Conservation (phyloP, 225 moss, liverwort and hornwort genomes). For the Physcomitrellopsis africana region DNA sequence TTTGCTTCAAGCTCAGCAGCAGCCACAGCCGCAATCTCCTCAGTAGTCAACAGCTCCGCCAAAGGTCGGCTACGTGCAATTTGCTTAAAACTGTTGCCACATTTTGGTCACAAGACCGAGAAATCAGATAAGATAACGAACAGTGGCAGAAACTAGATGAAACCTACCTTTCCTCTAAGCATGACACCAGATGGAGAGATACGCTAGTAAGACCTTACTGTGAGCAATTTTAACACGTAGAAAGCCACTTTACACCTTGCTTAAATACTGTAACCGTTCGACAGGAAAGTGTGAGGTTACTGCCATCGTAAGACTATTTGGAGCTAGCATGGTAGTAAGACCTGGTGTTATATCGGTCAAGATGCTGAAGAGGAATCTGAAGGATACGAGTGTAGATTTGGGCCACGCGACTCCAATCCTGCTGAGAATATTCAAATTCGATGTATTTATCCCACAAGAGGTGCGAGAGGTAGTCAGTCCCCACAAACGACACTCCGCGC, state of each 20-base stretch:
- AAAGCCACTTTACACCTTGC: background rate
- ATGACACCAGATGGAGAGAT: no score
- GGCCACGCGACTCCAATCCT: conserved; percentile 93
- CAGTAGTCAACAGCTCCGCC: conserved; percentile 71
- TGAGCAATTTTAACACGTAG: background rate
- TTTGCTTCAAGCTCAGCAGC: conserved; percentile 40
- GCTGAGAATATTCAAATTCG: conserved; percentile 87
- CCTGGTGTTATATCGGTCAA: conserved; percentile 90
- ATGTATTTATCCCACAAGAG: conserved; percentile 98
- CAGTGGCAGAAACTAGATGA: background rate
- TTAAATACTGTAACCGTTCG: background rate
- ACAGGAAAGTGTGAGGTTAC: background rate
- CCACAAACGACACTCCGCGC: conserved; percentile 83
- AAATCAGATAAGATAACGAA: conserved; percentile 16
- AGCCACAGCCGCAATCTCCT: conserved; percentile 56
- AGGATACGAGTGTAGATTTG: conserved; percentile 88
- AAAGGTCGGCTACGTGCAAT: conserved; percentile 81
- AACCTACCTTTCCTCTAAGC: no score
- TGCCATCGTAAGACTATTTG: conserved; percentile 6
- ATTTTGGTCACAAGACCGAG: conserved; percentile 16
- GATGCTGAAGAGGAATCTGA: conserved; percentile 88
- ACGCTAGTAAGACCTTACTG: background rate
- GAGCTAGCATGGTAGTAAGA: conserved; percentile 27
- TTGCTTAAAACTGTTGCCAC: conserved; percentile 74
- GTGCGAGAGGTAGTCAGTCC: conserved; percentile 91